phyloP scores from a whole-genome alignment of 257 asterid genomes.

The Linderniella brevidens region DNA sequence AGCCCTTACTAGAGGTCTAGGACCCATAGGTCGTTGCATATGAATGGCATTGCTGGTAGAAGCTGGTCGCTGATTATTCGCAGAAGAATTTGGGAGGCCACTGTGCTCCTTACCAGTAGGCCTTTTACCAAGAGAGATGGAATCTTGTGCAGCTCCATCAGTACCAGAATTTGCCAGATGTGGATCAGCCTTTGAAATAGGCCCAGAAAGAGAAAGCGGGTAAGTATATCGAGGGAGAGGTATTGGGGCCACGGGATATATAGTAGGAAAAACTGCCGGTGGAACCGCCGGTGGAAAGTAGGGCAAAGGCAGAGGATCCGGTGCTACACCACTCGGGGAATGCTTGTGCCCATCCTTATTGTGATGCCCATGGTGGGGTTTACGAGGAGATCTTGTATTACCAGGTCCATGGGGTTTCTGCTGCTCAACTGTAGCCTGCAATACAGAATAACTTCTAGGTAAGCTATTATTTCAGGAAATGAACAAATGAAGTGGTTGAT shows the following conservation, averaged over 20 bases:
- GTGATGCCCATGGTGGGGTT: conserved; percentile 30
- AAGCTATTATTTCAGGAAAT: background rate
- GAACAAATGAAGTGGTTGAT: background rate
- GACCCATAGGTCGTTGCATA: conserved; percentile 41
- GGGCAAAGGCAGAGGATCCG: conserved; percentile 34
- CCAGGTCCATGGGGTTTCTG: conserved; percentile 45
- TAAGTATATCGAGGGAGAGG: conserved; percentile 40
- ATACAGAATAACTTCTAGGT: conserved; percentile 8
- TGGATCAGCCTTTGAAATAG: conserved; percentile 31
- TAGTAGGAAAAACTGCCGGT: conserved; percentile 33
- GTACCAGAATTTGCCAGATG: conserved; percentile 25
- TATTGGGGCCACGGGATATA: conserved; percentile 24
- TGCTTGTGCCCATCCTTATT: conserved; percentile 47
- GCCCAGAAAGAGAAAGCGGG: conserved; percentile 24
- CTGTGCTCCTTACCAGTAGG: conserved; percentile 29
- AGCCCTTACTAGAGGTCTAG: conserved; percentile 48
- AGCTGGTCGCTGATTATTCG: conserved; percentile 34
- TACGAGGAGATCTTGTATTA: conserved; percentile 35
- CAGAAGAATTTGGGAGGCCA: conserved; percentile 20
- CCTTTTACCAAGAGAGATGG: conserved; percentile 35
- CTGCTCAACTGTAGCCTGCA: conserved; percentile 37
- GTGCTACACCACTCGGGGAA: conserved; percentile 35
- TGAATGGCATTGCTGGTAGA: conserved; percentile 25
- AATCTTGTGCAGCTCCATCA: conserved; percentile 18
- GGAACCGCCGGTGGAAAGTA: conserved; percentile 29